A percentile compares a stretch with the other conserved stretches of the same genome.
These are phyloP conservation scores for Lipomyces anomalus DNA, from an alignment of 805 yeast genomes.

Conservation along the genomic window DNA sequence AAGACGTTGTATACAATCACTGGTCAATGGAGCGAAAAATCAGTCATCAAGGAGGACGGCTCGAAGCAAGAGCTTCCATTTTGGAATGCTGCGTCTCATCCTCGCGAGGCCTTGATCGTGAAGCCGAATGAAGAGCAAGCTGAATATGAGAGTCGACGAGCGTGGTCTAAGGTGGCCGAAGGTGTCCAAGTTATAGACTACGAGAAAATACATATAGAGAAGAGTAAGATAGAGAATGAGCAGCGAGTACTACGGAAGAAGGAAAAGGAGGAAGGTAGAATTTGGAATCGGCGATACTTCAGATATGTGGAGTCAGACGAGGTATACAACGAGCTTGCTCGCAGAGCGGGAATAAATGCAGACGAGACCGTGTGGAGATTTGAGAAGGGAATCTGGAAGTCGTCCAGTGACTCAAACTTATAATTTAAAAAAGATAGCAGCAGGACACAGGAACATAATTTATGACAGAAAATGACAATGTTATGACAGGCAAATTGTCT, in stretches of 20 bases:
- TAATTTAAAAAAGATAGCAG: too few species aligned
- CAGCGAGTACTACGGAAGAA: slow-evolving; percentile 77
- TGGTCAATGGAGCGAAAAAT: slow-evolving; percentile 90
- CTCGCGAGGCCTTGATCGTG: slow-evolving; percentile 56
- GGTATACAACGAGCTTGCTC: slow-evolving; percentile 9
- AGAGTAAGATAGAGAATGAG: slow-evolving; percentile 70
- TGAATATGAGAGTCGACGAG: slow-evolving; percentile 75
- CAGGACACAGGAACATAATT: too few species aligned
- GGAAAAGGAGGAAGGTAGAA: slow-evolving; percentile 57
- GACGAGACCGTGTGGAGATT: slow-evolving; percentile 29
- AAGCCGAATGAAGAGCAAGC: slow-evolving; percentile 80
- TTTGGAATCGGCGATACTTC: slow-evolving; percentile 86
- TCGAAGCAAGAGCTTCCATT: slow-evolving; percentile 32
- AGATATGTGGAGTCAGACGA: slow-evolving; percentile 32
- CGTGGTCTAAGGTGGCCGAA: slow-evolving; percentile 85
- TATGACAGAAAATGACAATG: too few species aligned
- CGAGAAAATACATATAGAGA: slow-evolving; percentile 67
- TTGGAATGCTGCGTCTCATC: slow-evolving; percentile 33
- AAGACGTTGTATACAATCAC: slow-evolving; percentile 67
- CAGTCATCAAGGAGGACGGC: slow-evolving; percentile 56
- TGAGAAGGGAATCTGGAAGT: too few species aligned
- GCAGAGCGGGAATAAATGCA: slow-evolving; percentile 11
- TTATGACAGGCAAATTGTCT: too few species aligned
- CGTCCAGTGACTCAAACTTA: too few species aligned
- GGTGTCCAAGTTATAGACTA: slow-evolving; percentile 75